These are phyloP conservation scores for Centaurea solstitialis DNA, from an alignment of 129 eudicot genomes.

Conservation along the genomic window DNA sequence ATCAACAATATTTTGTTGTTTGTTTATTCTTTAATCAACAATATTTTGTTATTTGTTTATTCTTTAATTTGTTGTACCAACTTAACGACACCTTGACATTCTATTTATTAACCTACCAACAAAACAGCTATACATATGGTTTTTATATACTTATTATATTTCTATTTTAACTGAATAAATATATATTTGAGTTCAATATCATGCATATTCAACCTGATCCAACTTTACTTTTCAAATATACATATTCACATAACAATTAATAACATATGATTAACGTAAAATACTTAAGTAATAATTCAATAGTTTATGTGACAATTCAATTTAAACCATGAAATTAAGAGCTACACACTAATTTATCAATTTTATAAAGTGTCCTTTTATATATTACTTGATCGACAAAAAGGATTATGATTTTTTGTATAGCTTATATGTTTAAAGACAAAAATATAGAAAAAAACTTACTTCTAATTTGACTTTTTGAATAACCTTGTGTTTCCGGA, in stretches of 20 bases:
- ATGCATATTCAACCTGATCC: not conserved
- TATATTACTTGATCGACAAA: not conserved
- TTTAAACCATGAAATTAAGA: too few relatives aligned
- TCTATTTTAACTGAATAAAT: not conserved
- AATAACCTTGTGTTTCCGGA: too few relatives aligned
- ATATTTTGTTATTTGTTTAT: not conserved
- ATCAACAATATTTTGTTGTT: not conserved
- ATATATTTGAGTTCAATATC: too few relatives aligned
- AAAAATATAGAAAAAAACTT: too few relatives aligned
- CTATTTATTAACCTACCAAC: not conserved
- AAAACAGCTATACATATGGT: not conserved
- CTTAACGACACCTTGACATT: constrained; percentile 1
- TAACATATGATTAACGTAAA: too few relatives aligned
- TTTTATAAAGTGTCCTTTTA: not conserved
- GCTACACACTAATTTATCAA: too few relatives aligned
- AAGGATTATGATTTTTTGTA: not conserved
- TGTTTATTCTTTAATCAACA: not conserved
- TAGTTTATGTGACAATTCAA: too few relatives aligned
- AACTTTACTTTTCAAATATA: not conserved
- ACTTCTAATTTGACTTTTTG: not conserved
- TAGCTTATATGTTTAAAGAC: not conserved
- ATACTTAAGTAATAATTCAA: too few relatives aligned
- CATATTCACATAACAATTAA: not conserved
- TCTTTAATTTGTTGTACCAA: constrained; percentile 11
- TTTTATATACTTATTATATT: too few relatives aligned